These are phyloP conservation scores for Closterium sp. DNA, from an alignment of 139 green algal genomes.

Conservation along the genomic window DNA sequence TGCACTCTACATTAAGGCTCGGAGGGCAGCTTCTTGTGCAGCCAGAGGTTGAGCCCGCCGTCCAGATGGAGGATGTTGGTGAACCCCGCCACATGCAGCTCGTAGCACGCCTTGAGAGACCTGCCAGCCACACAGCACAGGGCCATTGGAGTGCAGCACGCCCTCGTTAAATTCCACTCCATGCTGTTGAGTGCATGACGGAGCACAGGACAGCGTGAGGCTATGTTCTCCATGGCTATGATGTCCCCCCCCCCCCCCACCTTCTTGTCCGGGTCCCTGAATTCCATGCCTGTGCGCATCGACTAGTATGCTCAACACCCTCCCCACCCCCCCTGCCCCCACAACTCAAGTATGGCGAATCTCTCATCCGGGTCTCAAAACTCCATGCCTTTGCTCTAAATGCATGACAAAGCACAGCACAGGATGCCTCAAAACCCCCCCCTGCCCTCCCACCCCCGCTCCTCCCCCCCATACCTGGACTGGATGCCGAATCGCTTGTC, in stretches of 20 bases:
- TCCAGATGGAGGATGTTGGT: slow-evolving; percentile 51
- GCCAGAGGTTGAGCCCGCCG: slow-evolving; percentile 49
- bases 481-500: slow-evolving; percentile 34
- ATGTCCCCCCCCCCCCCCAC: not conserved
- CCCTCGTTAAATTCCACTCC: too few relatives aligned
- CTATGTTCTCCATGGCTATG: too few relatives aligned
- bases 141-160: not conserved
- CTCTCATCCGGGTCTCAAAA: too few relatives aligned
- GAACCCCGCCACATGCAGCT: slow-evolving; percentile 52
- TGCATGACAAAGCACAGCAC: too few relatives aligned
- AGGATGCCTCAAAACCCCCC: too few relatives aligned
- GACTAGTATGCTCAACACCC: slow-evolving; percentile 3
- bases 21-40: slow-evolving; percentile 23
- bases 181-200: too few relatives aligned
- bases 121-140: slow-evolving; percentile 1
- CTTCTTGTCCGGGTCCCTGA: slow-evolving; percentile 22
- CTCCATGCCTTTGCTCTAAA: too few relatives aligned
- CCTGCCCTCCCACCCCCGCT: not conserved
- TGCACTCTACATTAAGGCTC: not conserved
- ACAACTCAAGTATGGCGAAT: too few relatives aligned
- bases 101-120: slow-evolving; percentile 47
- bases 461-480: slow-evolving; percentile 13
- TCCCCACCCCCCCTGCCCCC: not conserved
- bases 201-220: too few relatives aligned
- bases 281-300: slow-evolving; percentile 30